phyloP scores from a whole-genome alignment of 371 early-diverging fungal genomes.

The Rhizopus sp. region DNA sequence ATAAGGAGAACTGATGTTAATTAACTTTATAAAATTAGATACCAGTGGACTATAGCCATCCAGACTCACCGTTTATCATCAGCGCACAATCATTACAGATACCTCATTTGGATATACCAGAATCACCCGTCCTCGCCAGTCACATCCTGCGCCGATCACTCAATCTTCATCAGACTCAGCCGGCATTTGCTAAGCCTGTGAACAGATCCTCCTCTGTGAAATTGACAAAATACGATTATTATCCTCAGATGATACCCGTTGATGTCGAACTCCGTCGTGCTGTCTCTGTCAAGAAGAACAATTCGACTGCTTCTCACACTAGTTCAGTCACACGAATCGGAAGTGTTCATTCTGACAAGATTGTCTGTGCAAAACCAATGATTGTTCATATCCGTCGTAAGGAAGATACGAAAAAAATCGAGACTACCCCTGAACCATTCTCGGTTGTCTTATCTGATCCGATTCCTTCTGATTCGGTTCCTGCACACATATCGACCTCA shows the following conservation, averaged over 20 bases:
- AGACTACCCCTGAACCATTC: background rate
- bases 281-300: constrained; percentile 22
- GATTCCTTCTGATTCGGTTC: background rate
- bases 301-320: constrained; percentile 15
- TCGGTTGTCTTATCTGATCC: background rate
- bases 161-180: constrained; percentile 19
- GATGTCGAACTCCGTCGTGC: background rate
- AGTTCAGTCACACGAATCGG: constrained; percentile 12
- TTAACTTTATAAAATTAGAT: background rate
- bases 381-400: constrained; percentile 11
- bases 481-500: background rate
- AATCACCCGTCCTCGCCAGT: constrained; percentile 20
- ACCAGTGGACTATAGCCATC: constrained; percentile 13
- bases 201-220: constrained; percentile 40
- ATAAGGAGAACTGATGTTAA: background rate
- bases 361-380: constrained; percentile 28
- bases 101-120: constrained; percentile 27
- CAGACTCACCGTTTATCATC: constrained; percentile 26
- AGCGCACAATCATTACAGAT: constrained; percentile 34
- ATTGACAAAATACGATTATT: constrained; percentile 36
- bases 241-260: background rate
- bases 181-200: background rate
- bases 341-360: constrained; percentile 6
- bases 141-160: constrained; percentile 33
- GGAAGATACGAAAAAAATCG: background rate